A percentile compares a stretch with the other conserved stretches of the same genome.
Evolutionary conservation across 148 eudicot genomes (phyloP).

Genomic region (Bassia scoparia): DNA sequence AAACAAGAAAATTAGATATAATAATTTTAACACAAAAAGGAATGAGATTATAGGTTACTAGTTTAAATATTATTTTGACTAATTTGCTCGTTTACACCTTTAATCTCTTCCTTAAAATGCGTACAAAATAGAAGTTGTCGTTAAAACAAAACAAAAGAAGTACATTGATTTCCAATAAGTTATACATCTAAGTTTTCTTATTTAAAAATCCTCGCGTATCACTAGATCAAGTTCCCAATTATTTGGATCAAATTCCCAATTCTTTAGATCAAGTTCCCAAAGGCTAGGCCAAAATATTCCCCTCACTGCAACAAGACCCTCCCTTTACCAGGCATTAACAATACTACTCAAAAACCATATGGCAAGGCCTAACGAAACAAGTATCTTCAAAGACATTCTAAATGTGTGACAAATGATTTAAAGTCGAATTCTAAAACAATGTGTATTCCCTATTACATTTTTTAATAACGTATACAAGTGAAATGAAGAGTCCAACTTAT

Average conservation of each 20-base stretch:
- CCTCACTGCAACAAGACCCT: not conserved
- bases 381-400: not conserved
- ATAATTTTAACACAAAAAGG: not conserved
- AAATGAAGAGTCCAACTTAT: not conserved
- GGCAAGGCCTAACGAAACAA: not conserved
- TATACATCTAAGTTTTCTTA: no score
- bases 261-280: not conserved
- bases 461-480: not conserved
- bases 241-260: no score
- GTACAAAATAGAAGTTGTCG: no score
- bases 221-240: no score
- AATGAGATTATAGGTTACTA: no score
- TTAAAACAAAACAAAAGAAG: no score
- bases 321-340: not conserved
- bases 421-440: not conserved
- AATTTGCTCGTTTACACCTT: no score
- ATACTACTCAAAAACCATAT: not conserved
- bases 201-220: no score
- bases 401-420: not conserved
- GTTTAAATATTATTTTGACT: no score
- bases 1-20: no score
- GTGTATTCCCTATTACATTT: not conserved
- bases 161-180: no score
- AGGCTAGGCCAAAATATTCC: not conserved
- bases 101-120: no score